A percentile compares a stretch with the other conserved stretches of the same genome.
These are phyloP conservation scores for Santalum album DNA, from an alignment of 164 flowering plant species.

Conservation along the genomic window DNA sequence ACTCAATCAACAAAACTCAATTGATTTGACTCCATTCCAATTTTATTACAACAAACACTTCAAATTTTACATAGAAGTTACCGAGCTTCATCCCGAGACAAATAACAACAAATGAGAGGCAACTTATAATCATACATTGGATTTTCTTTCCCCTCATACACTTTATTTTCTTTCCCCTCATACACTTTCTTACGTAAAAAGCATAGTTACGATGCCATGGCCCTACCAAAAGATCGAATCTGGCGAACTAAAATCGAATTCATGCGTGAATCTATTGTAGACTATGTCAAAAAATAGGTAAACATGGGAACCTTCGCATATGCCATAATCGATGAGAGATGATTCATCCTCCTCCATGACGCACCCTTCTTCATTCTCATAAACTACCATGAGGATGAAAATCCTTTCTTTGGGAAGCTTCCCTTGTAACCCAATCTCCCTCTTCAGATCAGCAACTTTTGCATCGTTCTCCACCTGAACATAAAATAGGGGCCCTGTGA, in stretches of 20 bases:
- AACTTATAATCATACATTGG: not conserved
- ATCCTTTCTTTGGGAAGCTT: constrained; percentile 31
- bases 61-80: too few species aligned
- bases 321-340: constrained; percentile 26
- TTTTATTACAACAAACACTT: too few species aligned
- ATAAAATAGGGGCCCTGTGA: constrained; percentile 40
- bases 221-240: not conserved
- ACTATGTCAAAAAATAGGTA: not conserved
- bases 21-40: too few species aligned
- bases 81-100: not conserved
- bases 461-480: constrained; percentile 29
- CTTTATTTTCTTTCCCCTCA: too few species aligned
- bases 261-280: not conserved
- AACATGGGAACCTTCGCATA: constrained; percentile 33
- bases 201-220: not conserved
- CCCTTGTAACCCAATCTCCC: constrained; percentile 30
- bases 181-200: not conserved
- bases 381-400: constrained; percentile 21
- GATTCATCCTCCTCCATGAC: constrained; percentile 11
- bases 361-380: not conserved
- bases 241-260: not conserved
- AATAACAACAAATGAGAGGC: not conserved
- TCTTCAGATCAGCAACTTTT: constrained; percentile 34
- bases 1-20: too few species aligned
- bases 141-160: too few species aligned